These are phyloP conservation scores for Aspergillus novoparasiticus DNA, from an alignment of 2,329 filamentous ascomycete species.

Conservation along the genomic window DNA sequence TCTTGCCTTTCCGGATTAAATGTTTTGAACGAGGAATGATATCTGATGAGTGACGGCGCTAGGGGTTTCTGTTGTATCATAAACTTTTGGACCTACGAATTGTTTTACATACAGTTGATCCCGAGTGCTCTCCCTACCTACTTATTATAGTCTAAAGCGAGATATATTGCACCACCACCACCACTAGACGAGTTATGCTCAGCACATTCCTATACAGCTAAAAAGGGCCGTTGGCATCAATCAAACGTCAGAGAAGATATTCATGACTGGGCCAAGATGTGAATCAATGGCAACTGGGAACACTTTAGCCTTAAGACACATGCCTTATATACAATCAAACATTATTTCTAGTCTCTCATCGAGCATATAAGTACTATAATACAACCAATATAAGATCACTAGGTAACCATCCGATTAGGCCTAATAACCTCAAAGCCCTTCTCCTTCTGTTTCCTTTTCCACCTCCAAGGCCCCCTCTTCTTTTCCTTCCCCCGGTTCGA, in stretches of 20 bases:
- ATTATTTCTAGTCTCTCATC: not conserved
- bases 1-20: not conserved
- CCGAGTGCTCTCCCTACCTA: too few species aligned
- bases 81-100: not conserved
- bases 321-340: not conserved
- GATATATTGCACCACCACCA: too few species aligned
- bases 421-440: slow-evolving; percentile 13
- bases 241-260: too few species aligned
- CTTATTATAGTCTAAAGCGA: too few species aligned
- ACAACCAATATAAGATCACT: not conserved
- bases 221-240: too few species aligned
- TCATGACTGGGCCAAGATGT: too few species aligned
- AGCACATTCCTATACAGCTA: too few species aligned
- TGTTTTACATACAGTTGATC: not conserved
- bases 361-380: not conserved
- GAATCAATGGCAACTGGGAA: not conserved
- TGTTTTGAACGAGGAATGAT: not conserved
- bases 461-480: not conserved
- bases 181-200: too few species aligned
- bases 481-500: not conserved
- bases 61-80: not conserved
- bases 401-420: not conserved
- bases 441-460: slow-evolving; percentile 4
- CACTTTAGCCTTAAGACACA: not conserved
- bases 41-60: not conserved